Conservation (phyloP, 371 early-diverging fungal genomes). For the Circinella umbellata region DNA sequence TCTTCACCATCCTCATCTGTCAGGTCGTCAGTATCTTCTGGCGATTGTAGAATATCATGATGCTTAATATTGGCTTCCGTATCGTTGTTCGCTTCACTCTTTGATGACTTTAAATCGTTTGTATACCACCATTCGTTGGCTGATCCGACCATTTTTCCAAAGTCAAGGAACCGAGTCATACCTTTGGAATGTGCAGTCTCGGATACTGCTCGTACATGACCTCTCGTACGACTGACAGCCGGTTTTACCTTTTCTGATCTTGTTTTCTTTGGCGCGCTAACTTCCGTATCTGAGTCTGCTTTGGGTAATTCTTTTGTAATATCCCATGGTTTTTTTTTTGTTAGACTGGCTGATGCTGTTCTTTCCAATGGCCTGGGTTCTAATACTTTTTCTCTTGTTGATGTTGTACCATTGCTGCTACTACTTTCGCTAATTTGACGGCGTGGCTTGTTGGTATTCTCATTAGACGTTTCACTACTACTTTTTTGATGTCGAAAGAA, state of each 20-base stretch:
- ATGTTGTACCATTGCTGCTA: neutral
- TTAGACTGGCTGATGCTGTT: slow-evolving; percentile 20
- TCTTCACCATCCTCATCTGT: slow-evolving; percentile 13
- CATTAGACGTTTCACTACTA: neutral
- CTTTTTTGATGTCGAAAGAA: neutral
- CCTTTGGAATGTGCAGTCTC: slow-evolving; percentile 21
- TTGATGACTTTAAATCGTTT: slow-evolving; percentile 15
- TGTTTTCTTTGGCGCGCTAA: slow-evolving; percentile 1
- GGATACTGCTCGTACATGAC: slow-evolving; percentile 26
- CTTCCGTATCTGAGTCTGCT: slow-evolving; percentile 33
- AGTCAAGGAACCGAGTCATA: slow-evolving; percentile 25
- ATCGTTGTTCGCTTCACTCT: slow-evolving; percentile 6
- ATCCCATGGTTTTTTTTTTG: slow-evolving; percentile 22
- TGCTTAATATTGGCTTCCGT: neutral
- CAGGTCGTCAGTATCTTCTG: slow-evolving; percentile 23
- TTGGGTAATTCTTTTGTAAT: slow-evolving; percentile 5
- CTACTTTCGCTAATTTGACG: neutral
- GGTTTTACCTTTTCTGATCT: slow-evolving; percentile 1
- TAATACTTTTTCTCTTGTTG: neutral
- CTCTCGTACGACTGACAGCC: neutral
- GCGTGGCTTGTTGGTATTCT: neutral
- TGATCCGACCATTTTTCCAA: slow-evolving; percentile 37
- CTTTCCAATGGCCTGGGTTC: slow-evolving; percentile 19
- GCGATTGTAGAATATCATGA: slow-evolving; percentile 24
- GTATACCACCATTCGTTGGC: slow-evolving; percentile 26